Percentiles rank a stretch among this genome's conserved stretches.
Evolutionary conservation across 345 rosid genomes (phyloP).

Genomic region (Xanthoceras sorbifolium): DNA sequence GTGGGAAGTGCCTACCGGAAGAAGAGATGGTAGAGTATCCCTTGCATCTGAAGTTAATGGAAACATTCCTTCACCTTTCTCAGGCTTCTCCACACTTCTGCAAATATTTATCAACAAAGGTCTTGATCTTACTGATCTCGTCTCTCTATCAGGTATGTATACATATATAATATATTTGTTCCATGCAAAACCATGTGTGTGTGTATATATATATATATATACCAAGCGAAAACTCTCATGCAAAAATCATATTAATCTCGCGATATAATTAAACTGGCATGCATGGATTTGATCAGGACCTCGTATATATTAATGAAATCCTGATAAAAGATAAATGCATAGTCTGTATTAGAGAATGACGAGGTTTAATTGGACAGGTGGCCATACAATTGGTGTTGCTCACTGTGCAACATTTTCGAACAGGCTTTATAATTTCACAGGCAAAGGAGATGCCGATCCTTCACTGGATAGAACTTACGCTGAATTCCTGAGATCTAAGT

Average conservation of each 20-base stretch:
- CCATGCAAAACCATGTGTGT: too few species aligned
- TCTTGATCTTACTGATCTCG: slow-evolving; percentile 47
- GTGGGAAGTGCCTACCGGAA: slow-evolving; percentile 59
- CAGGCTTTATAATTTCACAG: slow-evolving; percentile 61
- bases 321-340: too few species aligned
- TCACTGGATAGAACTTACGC: slow-evolving; percentile 47
- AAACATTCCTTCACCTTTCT: slow-evolving; percentile 46
- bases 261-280: too few species aligned
- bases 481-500: slow-evolving; percentile 36
- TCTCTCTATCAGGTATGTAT: slow-evolving; percentile 9
- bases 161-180: too few species aligned
- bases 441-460: slow-evolving; percentile 60
- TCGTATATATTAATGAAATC: too few species aligned
- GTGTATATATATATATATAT: too few species aligned
- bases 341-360: too few species aligned
- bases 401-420: slow-evolving; percentile 45
- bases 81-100: slow-evolving; percentile 42
- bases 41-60: slow-evolving; percentile 40
- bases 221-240: too few species aligned
- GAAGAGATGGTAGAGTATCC: slow-evolving; percentile 59
- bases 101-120: slow-evolving; percentile 36
- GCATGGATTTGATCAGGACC: too few species aligned
- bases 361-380: slow-evolving; percentile 37
- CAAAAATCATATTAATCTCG: too few species aligned
- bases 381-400: slow-evolving; percentile 61